A percentile compares a stretch with the other conserved stretches of the same genome.
phyloP scores from a whole-genome alignment of 2,329 filamentous ascomycete species.

The Penicillium fuscoglaucum region DNA sequence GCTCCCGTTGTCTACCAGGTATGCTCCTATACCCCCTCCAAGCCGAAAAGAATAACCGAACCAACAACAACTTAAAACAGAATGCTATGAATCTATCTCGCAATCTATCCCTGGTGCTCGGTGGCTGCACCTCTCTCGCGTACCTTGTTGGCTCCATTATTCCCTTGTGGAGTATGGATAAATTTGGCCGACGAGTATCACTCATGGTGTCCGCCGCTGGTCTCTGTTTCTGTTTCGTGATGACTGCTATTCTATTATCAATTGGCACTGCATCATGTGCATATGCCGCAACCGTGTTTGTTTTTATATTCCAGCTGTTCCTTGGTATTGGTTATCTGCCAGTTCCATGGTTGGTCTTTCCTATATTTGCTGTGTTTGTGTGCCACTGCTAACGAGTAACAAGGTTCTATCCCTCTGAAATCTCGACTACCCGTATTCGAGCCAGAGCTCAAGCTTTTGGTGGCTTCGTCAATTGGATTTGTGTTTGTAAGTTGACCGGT shows the following conservation, averaged over 20 bases:
- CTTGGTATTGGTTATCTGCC: slow-evolving; percentile 48
- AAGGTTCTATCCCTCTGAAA: slow-evolving; percentile 44
- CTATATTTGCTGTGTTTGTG: too few species aligned
- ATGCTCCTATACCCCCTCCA: not conserved
- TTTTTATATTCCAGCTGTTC: slow-evolving; percentile 50
- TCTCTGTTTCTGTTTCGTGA: slow-evolving; percentile 47
- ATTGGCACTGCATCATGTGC: slow-evolving; percentile 33
- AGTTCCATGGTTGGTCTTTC: slow-evolving; percentile 39
- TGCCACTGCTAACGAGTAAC: not conserved
- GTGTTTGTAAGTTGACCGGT: slow-evolving; percentile 34
- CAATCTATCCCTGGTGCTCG: slow-evolving; percentile 55
- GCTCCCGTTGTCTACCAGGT: slow-evolving; percentile 41
- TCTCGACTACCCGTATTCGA: slow-evolving; percentile 45
- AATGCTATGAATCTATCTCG: slow-evolving; percentile 43
- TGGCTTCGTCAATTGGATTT: slow-evolving; percentile 40
- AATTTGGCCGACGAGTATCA: slow-evolving; percentile 44
- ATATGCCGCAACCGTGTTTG: slow-evolving; percentile 46
- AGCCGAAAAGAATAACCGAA: not conserved
- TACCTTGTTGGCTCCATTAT: slow-evolving; percentile 46
- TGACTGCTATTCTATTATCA: slow-evolving; percentile 44
- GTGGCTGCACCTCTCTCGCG: slow-evolving; percentile 46
- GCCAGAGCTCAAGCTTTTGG: slow-evolving; percentile 45
- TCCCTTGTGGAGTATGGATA: slow-evolving; percentile 45
- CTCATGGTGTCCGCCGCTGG: slow-evolving; percentile 46
- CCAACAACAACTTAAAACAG: not conserved